phyloP scores from a whole-genome alignment of 352 stramenopile species.

The Pythium coloratum region DNA sequence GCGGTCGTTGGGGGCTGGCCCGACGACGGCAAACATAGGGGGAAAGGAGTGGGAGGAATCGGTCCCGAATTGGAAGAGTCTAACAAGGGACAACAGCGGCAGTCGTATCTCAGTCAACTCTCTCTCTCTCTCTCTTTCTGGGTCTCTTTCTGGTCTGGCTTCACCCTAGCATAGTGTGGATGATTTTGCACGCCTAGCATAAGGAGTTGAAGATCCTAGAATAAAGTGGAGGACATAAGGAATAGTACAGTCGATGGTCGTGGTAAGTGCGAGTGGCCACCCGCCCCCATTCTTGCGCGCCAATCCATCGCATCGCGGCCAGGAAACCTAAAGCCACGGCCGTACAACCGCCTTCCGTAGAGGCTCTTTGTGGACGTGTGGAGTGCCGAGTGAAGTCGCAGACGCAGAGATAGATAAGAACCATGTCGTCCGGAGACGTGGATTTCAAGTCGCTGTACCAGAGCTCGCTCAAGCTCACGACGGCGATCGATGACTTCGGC shows the following conservation, averaged over 20 bases:
- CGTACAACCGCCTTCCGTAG: neutral
- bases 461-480: conserved; percentile 86
- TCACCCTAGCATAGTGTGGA: neutral
- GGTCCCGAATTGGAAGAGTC: neutral
- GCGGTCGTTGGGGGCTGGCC: neutral
- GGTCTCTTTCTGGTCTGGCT: neutral
- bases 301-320: neutral
- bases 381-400: neutral
- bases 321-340: neutral
- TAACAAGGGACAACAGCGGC: neutral
- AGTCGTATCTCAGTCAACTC: neutral
- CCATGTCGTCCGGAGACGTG: conserved; percentile 42
- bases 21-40: neutral
- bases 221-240: neutral
- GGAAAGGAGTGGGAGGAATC: conserved; percentile 1
- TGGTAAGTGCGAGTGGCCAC: neutral
- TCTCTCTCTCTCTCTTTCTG: conserved; percentile 1
- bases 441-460: conserved; percentile 88
- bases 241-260: neutral
- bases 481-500: conserved; percentile 64
- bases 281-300: neutral
- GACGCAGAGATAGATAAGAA: conserved; percentile 1
- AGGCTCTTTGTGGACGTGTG: neutral
- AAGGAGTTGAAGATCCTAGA: neutral
- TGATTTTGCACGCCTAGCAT: neutral